Percentiles rank a stretch among this genome's conserved stretches.
Conservation (phyloP, 495 filamentous ascomycete species). For the Penicillium cosmopolitanum region DNA sequence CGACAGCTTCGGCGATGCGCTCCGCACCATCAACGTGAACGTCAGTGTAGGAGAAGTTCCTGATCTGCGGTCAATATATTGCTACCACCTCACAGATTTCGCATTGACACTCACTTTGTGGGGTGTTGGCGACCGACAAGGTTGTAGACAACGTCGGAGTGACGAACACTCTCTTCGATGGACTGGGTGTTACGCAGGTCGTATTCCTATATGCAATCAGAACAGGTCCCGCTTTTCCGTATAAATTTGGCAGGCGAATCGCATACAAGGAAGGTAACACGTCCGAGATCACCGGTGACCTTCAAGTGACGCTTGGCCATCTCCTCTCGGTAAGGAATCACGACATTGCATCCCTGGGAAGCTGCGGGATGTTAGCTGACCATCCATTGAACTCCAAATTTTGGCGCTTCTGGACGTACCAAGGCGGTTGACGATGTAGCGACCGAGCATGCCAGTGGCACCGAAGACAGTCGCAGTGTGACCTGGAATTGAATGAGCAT, state of each 20-base stretch:
- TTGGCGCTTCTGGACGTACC: slow-evolving; percentile 57
- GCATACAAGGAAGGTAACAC: slow-evolving; percentile 79
- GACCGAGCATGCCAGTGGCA: slow-evolving; percentile 92
- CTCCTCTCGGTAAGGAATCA: slow-evolving; percentile 94
- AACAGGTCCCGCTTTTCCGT: neutral
- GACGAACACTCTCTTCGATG: slow-evolving; percentile 93
- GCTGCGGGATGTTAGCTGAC: slow-evolving; percentile 60
- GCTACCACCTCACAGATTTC: neutral
- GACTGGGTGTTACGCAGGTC: slow-evolving; percentile 94
- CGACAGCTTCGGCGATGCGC: slow-evolving; percentile 92
- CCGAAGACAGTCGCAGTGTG: slow-evolving; percentile 98
- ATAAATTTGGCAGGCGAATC: slow-evolving; percentile 5
- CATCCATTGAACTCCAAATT: slow-evolving; percentile 11
- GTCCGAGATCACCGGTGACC: slow-evolving; percentile 88
- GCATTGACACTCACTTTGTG: slow-evolving; percentile 73
- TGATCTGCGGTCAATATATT: slow-evolving; percentile 39
- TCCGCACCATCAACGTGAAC: slow-evolving; percentile 94
- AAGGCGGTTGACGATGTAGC: slow-evolving; percentile 96
- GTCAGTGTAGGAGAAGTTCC: slow-evolving; percentile 92
- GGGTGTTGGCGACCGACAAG: slow-evolving; percentile 90
- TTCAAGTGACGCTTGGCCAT: slow-evolving; percentile 98
- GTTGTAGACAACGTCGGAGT: slow-evolving; percentile 98
- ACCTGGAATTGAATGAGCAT: slow-evolving; percentile 55
- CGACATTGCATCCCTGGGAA: slow-evolving; percentile 86
- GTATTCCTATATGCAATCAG: slow-evolving; percentile 68